Conservation (phyloP, 148 eudicot genomes). For the Nyssa sinensis region DNA sequence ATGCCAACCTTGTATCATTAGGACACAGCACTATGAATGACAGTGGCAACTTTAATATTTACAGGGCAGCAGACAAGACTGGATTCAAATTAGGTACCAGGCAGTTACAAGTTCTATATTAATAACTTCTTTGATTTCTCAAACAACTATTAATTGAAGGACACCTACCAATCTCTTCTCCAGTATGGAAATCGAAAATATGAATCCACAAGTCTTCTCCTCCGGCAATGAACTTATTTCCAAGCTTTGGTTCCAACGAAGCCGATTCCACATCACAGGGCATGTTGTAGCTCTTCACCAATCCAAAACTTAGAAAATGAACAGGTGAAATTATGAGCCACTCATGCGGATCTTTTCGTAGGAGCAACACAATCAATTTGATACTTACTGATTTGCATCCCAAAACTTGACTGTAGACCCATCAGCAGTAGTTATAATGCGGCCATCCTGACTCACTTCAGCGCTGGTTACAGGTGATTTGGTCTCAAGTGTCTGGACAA, state of each 20-base stretch:
- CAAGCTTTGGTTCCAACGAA: constrained; percentile 84
- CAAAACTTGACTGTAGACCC: constrained; percentile 85
- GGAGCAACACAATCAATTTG: constrained; percentile 1
- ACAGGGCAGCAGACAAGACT: not conserved
- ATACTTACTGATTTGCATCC: constrained; percentile 88
- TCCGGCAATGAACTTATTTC: constrained; percentile 86
- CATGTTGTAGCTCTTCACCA: constrained; percentile 86
- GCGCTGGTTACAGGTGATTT: constrained; percentile 80
- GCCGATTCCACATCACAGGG: constrained; percentile 88
- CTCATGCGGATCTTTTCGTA: not conserved
- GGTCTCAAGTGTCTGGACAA: constrained; percentile 80
- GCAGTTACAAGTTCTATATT: too few relatives aligned
- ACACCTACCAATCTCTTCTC: constrained; percentile 71
- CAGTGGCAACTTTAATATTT: not conserved
- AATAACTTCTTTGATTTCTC: not conserved
- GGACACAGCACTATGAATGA: too few relatives aligned
- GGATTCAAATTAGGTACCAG: not conserved
- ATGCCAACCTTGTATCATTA: too few relatives aligned
- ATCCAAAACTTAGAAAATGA: constrained; percentile 59
- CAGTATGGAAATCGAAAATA: constrained; percentile 85
- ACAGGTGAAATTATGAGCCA: not conserved
- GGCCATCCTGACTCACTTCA: constrained; percentile 94
- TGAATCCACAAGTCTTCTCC: constrained; percentile 99
- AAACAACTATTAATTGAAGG: not conserved
- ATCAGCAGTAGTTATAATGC: constrained; percentile 88